phyloP scores from a whole-genome alignment of 371 early-diverging fungal genomes.

The Mucor indicus region DNA sequence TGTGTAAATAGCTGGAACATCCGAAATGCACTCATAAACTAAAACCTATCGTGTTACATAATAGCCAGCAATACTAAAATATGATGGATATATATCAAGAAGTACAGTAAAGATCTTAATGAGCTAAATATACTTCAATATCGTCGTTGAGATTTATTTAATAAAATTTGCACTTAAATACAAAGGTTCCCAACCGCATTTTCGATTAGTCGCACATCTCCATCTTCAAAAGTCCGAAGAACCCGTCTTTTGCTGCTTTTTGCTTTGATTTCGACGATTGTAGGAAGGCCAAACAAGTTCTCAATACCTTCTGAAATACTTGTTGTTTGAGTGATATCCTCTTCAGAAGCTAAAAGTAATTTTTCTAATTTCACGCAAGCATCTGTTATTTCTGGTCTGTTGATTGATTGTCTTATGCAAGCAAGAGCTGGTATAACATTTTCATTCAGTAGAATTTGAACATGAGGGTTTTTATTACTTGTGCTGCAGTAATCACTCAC shows the following conservation, averaged over 20 bases:
- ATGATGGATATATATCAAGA: too few relatives aligned
- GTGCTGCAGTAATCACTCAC: constrained; percentile 35
- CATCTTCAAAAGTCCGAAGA: constrained; percentile 41
- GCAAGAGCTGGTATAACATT: too few relatives aligned
- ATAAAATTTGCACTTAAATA: too few relatives aligned
- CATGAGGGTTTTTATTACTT: constrained; percentile 16
- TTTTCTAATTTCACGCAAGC: constrained; percentile 13
- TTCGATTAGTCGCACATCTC: constrained; percentile 45
- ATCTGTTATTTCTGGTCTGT: not conserved
- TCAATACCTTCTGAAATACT: constrained; percentile 17
- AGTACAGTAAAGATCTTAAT: too few relatives aligned
- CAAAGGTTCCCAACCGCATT: constrained; percentile 38
- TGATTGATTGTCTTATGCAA: not conserved
- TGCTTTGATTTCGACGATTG: constrained; percentile 16
- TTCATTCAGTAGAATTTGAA: constrained; percentile 2
- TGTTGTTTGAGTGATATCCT: constrained; percentile 11
- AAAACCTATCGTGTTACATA: too few relatives aligned
- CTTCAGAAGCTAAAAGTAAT: constrained; percentile 10
- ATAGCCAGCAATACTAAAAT: too few relatives aligned
- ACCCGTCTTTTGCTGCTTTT: constrained; percentile 38
- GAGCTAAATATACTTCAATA: too few relatives aligned
- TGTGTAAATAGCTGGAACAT: too few relatives aligned
- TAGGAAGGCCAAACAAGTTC: constrained; percentile 27
- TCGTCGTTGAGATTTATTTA: too few relatives aligned
- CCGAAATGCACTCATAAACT: too few relatives aligned